Evolutionary conservation across 331 rosid species (phyloP).

Genomic region (Dryas integrifolia): DNA sequence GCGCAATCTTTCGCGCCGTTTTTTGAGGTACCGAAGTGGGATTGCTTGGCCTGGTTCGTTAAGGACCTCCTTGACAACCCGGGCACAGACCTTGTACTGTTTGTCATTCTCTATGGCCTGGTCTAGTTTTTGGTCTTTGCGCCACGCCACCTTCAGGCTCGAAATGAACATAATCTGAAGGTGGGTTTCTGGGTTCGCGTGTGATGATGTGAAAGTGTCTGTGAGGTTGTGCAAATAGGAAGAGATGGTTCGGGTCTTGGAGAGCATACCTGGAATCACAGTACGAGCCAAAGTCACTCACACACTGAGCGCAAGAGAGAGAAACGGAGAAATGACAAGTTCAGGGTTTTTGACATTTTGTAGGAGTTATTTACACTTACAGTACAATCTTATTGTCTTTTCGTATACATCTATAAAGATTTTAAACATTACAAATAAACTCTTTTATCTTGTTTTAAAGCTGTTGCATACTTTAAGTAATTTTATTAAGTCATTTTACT

Average conservation of each 20-base stretch:
- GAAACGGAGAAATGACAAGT: background rate
- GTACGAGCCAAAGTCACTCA: background rate
- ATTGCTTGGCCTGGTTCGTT: conserved; percentile 79
- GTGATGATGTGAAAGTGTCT: background rate
- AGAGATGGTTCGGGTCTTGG: conserved; percentile 27
- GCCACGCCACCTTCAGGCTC: conserved; percentile 77
- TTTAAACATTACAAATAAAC: too few relatives aligned
- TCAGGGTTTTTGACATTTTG: background rate
- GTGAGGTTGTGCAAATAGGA: conserved; percentile 24
- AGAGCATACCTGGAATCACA: conserved; percentile 41
- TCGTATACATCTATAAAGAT: too few relatives aligned
- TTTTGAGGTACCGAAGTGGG: conserved; percentile 64
- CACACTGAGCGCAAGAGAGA: background rate
- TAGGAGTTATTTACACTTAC: too few relatives aligned
- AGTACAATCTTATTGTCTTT: too few relatives aligned
- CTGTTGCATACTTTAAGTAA: too few relatives aligned
- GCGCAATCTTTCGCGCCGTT: conserved; percentile 65
- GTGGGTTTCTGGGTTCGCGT: conserved; percentile 20
- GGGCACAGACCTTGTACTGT: conserved; percentile 55
- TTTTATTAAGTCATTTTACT: too few relatives aligned
- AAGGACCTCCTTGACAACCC: conserved; percentile 72
- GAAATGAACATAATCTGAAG: conserved; percentile 38
- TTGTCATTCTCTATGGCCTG: conserved; percentile 65
- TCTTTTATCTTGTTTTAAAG: too few relatives aligned
- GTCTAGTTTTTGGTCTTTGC: conserved; percentile 66